A percentile compares a stretch with the other conserved stretches of the same genome.
Evolutionary conservation across 2,329 filamentous ascomycete genomes (phyloP).

Genomic region (Teratosphaeria nubilosa): DNA sequence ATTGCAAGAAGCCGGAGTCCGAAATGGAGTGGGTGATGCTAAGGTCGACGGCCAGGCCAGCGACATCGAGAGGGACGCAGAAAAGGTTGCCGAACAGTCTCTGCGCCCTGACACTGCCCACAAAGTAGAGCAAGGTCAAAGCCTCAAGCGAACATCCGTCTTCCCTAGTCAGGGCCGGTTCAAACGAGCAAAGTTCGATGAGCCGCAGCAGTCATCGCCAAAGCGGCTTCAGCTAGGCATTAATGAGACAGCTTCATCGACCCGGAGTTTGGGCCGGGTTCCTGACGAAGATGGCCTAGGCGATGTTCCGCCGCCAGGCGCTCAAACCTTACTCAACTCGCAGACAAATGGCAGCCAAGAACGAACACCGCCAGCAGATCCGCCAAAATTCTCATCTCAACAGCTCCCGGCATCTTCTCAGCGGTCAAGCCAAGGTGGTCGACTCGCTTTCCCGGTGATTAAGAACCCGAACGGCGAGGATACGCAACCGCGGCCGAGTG

Average conservation of each 20-base stretch:
- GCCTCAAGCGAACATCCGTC: constrained; percentile 12
- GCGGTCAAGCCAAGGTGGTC: constrained; percentile 32
- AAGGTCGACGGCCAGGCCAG: constrained; percentile 9
- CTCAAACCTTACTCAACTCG: not conserved
- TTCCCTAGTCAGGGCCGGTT: constrained; percentile 10
- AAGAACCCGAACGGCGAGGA: constrained; percentile 62
- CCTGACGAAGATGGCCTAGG: constrained; percentile 5
- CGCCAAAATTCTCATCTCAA: constrained; percentile 13
- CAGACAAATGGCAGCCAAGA: not conserved
- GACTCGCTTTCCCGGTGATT: constrained; percentile 60
- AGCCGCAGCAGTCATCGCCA: constrained; percentile 2
- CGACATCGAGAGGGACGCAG: constrained; percentile 13
- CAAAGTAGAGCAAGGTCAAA: constrained; percentile 1
- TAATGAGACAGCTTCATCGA: constrained; percentile 5
- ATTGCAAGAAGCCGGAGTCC: constrained; percentile 11
- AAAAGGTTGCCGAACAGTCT: constrained; percentile 7
- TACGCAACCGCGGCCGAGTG: constrained; percentile 56
- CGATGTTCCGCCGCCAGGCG: constrained; percentile 1
- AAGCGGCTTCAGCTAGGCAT: constrained; percentile 17
- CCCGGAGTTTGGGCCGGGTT: not conserved
- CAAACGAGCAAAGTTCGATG: constrained; percentile 14
- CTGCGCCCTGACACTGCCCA: constrained; percentile 1
- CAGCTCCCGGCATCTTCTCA: constrained; percentile 16
- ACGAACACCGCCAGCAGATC: constrained; percentile 10
- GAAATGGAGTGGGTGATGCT: constrained; percentile 10